Percentiles rank a stretch among this genome's conserved stretches.
These are phyloP conservation scores for Colletotrichum neosansevieriae DNA, from an alignment of 2,329 filamentous ascomycete species.

Conservation along the genomic window DNA sequence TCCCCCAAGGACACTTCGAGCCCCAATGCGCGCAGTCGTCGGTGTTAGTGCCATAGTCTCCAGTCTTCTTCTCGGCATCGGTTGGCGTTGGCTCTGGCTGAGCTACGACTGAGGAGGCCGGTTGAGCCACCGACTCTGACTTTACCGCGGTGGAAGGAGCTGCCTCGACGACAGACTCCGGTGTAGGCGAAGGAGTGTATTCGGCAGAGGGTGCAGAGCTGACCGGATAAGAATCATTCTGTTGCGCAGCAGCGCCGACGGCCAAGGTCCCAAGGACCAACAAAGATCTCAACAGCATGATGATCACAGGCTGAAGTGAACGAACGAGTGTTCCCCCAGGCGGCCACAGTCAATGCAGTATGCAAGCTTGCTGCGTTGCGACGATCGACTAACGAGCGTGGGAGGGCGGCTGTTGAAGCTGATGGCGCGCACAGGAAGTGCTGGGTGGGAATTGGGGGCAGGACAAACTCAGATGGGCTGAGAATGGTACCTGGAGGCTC, in stretches of 20 bases:
- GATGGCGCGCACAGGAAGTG: constrained; percentile 23
- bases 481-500: constrained; percentile 29
- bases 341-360: constrained; percentile 15
- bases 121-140: neutral
- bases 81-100: constrained; percentile 21
- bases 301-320: constrained; percentile 8
- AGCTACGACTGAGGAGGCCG: constrained; percentile 6
- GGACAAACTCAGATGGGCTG: constrained; percentile 17
- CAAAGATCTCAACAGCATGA: constrained; percentile 28
- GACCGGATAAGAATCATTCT: constrained; percentile 20
- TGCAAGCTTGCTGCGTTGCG: constrained; percentile 22
- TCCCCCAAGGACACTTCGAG: constrained; percentile 34
- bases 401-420: constrained; percentile 22
- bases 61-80: constrained; percentile 11
- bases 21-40: constrained; percentile 34
- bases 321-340: constrained; percentile 16
- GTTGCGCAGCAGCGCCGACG: constrained; percentile 20
- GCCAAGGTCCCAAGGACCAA: constrained; percentile 29
- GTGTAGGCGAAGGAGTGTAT: neutral
- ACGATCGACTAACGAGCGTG: constrained; percentile 30
- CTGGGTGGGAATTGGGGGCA: constrained; percentile 25
- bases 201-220: constrained; percentile 13
- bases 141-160: neutral
- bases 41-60: constrained; percentile 25
- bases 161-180: neutral